Evolutionary conservation across 768 basidiomycete species (phyloP), one percentile per base, ranked within the genome.

Genomic region (Phallus indusiatus): DNA sequence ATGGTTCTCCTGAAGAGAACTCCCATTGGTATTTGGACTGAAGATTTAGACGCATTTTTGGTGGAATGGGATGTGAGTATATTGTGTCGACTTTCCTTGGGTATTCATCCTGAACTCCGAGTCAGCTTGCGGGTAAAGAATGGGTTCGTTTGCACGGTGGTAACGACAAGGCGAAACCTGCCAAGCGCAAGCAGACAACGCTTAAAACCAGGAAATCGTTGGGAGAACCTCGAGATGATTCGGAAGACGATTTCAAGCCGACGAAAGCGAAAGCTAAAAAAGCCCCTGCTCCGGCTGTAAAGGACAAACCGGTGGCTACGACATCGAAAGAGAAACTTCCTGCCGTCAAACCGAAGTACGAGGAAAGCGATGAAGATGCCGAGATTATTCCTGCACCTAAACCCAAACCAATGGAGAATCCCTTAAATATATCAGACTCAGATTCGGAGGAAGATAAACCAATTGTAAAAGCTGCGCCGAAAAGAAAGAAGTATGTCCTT

Each of bases 11-110:
- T 97, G 20, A 81, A 86, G 62, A 84, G 85, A 61, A 82, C 83
- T 0, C 90, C 93, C 0, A 83, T 81, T 61, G 81, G 88, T 62
- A 75, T 99, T 63, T 99, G 95, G 95, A 89, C 92, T 65, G 74
- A 76, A 9, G 95, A 99, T 66, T 75, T 99, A 17, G 91, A 96
- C 64, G 73, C 69, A 37, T 94, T 98, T 78, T 69, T 92, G 47
- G 78, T 72, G 28, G 84, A 88, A 69, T 97, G 93, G 93, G 80
- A 88, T 73, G 94, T 89, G 63, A 62, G 86, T 75, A 12, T 59
- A 42, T 14, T 17, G 17, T 47, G 18, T 22, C 62, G 36, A 22
- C 36, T 9, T 56, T 17, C 48, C 21, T 11, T 12, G 6, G 22
- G 9, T 17, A 16, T 5, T 24, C 18, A 46, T 21, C 63, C 61